Conservation (phyloP, 805 yeast species). For the Yarrowia sp. region DNA sequence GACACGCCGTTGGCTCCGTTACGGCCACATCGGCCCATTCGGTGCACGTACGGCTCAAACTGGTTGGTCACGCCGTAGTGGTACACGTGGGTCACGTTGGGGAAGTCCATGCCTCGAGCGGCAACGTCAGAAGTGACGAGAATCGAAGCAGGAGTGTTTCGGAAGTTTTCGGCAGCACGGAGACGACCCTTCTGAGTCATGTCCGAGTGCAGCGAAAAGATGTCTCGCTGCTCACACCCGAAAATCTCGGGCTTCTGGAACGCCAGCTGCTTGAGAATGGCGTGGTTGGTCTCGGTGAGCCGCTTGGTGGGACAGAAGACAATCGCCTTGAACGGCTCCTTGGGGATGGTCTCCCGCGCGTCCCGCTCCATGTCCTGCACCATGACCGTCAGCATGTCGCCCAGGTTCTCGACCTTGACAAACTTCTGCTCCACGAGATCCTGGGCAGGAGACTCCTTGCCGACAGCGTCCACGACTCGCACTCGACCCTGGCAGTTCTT, state of each 20-base stretch:
- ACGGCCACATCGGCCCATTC: conserved; percentile 95
- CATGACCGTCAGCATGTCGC: conserved; percentile 56
- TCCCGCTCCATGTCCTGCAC: conserved; percentile 46
- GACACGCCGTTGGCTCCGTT: conserved; percentile 81
- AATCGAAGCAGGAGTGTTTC: conserved; percentile 48
- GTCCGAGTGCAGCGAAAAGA: conserved; percentile 60
- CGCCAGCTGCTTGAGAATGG: conserved; percentile 37
- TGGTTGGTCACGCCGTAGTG: conserved; percentile 78
- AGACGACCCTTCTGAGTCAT: conserved; percentile 68
- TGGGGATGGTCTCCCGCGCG: neutral
- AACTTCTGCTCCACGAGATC: conserved; percentile 71
- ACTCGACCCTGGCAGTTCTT: conserved; percentile 40
- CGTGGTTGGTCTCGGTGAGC: conserved; percentile 57
- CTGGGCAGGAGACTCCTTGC: conserved; percentile 71
- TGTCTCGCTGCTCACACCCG: conserved; percentile 16
- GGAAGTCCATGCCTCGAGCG: conserved; percentile 96
- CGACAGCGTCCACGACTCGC: conserved; percentile 62
- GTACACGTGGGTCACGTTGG: conserved; percentile 76
- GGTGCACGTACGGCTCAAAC: conserved; percentile 78
- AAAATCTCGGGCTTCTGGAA: conserved; percentile 2
- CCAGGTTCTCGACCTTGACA: conserved; percentile 51
- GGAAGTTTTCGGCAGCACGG: conserved; percentile 52
- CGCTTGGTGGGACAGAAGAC: conserved; percentile 77
- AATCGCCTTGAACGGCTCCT: conserved; percentile 63
- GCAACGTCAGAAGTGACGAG: conserved; percentile 88